Evolutionary conservation across 2,329 filamentous ascomycete genomes (phyloP).

Genomic region (Pyricularia pennisetigena): DNA sequence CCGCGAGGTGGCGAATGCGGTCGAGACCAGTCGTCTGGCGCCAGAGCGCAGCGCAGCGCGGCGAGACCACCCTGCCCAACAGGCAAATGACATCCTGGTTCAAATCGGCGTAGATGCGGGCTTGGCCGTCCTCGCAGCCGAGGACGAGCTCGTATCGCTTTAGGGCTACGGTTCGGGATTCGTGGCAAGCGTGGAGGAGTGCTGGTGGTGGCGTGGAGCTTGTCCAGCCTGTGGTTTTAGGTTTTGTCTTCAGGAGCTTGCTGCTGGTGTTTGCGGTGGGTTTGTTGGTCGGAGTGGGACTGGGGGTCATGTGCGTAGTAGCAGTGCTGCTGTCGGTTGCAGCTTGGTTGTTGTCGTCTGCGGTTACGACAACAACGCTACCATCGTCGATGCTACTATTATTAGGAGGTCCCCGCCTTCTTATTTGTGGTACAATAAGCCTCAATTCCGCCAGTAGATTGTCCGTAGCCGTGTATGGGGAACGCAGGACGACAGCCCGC

Average conservation of each 20-base stretch:
- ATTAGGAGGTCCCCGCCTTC: neutral
- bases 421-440: neutral
- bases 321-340: too few relatives aligned
- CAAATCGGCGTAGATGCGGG: slow-evolving; percentile 6
- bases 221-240: slow-evolving; percentile 2
- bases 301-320: neutral
- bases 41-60: slow-evolving; percentile 2
- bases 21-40: neutral
- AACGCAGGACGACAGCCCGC: slow-evolving; percentile 6
- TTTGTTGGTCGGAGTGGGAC: neutral
- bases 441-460: neutral
- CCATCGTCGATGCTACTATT: neutral
- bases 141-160: slow-evolving; percentile 4
- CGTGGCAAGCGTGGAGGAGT: slow-evolving; percentile 6
- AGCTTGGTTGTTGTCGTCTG: neutral
- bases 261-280: neutral
- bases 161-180: slow-evolving; percentile 6
- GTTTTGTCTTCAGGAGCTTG: neutral
- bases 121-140: neutral
- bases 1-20: slow-evolving; percentile 4
- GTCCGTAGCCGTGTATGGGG: neutral
- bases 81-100: slow-evolving; percentile 4
- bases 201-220: neutral
- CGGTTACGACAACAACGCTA: neutral
- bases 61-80: neutral